Evolutionary conservation across 805 yeast species (phyloP).

Genomic region (Candida succiphila): DNA sequence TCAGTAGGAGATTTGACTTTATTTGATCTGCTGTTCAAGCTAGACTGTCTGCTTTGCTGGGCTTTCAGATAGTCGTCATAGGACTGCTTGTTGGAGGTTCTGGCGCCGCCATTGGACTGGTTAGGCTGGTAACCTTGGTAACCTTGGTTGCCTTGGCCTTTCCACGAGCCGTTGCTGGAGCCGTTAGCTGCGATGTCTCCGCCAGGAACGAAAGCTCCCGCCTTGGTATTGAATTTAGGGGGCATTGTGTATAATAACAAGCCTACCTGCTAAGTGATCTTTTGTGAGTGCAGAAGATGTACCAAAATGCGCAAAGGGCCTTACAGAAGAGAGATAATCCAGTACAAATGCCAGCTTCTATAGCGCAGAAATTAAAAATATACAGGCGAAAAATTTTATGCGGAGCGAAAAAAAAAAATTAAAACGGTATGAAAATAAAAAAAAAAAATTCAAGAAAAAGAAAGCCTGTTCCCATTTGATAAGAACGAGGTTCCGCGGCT

Average conservation of each 20-base stretch:
- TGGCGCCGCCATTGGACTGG: conserved; percentile 4
- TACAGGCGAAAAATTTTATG: too few relatives aligned
- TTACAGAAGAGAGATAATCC: too few relatives aligned
- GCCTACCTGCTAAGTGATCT: too few relatives aligned
- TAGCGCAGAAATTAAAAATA: too few relatives aligned
- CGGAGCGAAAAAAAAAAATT: too few relatives aligned
- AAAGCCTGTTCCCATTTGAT: too few relatives aligned
- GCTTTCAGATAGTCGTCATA: conserved; percentile 39
- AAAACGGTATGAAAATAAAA: too few relatives aligned
- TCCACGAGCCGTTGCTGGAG: conserved; percentile 7
- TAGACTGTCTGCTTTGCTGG: conserved; percentile 29
- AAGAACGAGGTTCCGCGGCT: too few relatives aligned
- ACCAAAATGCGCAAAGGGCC: too few relatives aligned
- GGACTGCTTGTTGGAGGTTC: conserved; percentile 5
- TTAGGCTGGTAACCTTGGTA: conserved; percentile 9
- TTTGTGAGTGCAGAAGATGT: too few relatives aligned
- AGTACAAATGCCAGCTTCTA: too few relatives aligned
- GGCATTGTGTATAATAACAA: conserved; percentile 20
- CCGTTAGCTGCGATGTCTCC: conserved; percentile 8
- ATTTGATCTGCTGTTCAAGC: conserved; percentile 5
- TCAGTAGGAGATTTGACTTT: conserved; percentile 11
- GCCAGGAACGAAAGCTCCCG: conserved; percentile 21
- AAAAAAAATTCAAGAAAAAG: too few relatives aligned
- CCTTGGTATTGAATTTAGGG: conserved; percentile 29
- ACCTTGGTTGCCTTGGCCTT: conserved; percentile 22